Base-by-base conservation (phyloP, 176 grass and related monocot species). In the Calamus simplicifolius region DNA sequence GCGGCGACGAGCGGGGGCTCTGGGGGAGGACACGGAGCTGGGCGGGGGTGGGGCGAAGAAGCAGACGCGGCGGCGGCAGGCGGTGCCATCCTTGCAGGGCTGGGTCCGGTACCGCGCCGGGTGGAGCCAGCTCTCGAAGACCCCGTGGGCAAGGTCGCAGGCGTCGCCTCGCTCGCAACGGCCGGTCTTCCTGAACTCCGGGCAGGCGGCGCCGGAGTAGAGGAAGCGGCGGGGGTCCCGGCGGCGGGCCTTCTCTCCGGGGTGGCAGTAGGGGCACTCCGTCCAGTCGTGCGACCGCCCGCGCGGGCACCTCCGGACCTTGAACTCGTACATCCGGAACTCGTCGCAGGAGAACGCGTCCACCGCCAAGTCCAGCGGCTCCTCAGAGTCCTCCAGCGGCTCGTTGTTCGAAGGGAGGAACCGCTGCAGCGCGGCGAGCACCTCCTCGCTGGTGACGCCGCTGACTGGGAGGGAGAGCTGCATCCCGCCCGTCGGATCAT, bases 321-420 rank as follows among this genome's bases (percentile, higher is more conserved):
- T 65, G 25, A 65, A 65, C 62, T 65, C 62, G 62, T 65, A 65
- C 48, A 65, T 65, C 49, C 48, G 62, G 49, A 65, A 65, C 49
- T 65, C 49, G 48, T 52, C 49, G 62, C 23, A 50, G 49, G 18
- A 43, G 35, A 43, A 43, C 8, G 35, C 35, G 35, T 43, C 35
- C 8, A 43, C 35, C 35, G 8, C 35, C 35, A 43, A 43, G 35
- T 43, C 35, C 35, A 12, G 35, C 19, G 54, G 23, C 54, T 56
- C 54, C 0, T 56, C 54, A 19, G 54, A 56, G 18, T 25, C 54
- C 8, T 18, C 18, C 19, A 21, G 23, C 1, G 54, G 12, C 19
- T 18, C 18, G 35, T 43, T 43, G 35, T 43, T 43, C 54, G 54
- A 56, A 8, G 18, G 19, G 13, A 54, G 66, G 52, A 31, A 56